These are phyloP conservation scores for Funneliformis caledonium DNA, from an alignment of 371 early-diverging fungal genomes.

Conservation along the genomic window DNA sequence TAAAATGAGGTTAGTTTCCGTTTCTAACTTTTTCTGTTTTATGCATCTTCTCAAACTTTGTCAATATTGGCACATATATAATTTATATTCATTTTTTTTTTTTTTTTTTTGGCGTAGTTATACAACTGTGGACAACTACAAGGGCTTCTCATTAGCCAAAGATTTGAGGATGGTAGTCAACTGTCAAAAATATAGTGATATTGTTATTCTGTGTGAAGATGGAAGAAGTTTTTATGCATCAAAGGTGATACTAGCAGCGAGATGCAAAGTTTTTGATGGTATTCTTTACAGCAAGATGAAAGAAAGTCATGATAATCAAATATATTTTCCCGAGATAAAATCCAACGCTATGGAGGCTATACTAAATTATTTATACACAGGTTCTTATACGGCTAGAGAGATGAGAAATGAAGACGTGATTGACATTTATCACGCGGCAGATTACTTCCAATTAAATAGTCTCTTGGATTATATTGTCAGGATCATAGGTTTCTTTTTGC, in stretches of 20 bases:
- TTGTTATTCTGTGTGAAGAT: constrained; percentile 25
- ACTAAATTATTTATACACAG: constrained; percentile 33
- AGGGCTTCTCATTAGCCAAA: not conserved
- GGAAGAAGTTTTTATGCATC: not conserved
- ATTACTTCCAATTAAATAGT: constrained; percentile 29
- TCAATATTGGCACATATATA: too few species aligned
- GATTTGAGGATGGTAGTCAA: constrained; percentile 5
- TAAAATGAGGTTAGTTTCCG: too few species aligned
- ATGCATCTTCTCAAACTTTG: too few species aligned
- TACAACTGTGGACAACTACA: not conserved
- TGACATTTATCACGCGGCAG: constrained; percentile 16
- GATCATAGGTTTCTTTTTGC: not conserved
- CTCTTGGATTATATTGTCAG: constrained; percentile 9
- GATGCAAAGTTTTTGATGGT: constrained; percentile 14
- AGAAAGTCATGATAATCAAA: not conserved
- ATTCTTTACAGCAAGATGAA: constrained; percentile 24
- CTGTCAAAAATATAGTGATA: constrained; percentile 29
- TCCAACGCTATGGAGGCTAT: constrained; percentile 1
- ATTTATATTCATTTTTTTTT: too few species aligned
- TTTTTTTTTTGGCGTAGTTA: too few species aligned
- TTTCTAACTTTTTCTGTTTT: too few species aligned
- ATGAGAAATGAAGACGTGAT: not conserved
- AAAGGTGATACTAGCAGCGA: constrained; percentile 6
- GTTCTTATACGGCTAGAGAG: not conserved
- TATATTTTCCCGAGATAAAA: constrained; percentile 25